These are phyloP conservation scores for Olyra latifolia DNA, from an alignment of 176 grass and related monocot genomes.

Conservation along the genomic window DNA sequence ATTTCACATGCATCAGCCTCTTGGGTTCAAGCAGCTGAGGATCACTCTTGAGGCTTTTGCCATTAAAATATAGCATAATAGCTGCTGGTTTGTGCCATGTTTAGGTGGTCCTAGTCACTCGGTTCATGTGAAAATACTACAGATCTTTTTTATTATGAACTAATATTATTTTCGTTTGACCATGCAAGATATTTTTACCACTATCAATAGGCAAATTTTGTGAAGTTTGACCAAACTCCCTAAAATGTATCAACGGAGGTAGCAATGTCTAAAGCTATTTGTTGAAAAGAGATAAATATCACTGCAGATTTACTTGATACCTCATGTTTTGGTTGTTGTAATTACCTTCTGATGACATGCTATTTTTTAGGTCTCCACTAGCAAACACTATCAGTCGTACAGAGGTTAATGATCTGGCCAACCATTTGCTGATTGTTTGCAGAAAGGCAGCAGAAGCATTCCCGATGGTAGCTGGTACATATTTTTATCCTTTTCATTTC, in stretches of 20 bases:
- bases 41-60: neutral
- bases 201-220: neutral
- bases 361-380: constrained; percentile 57
- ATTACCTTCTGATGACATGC: constrained; percentile 19
- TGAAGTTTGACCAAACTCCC: neutral
- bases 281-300: constrained; percentile 2
- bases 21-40: neutral
- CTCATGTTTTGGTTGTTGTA: constrained; percentile 23
- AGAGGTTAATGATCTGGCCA: constrained; percentile 52
- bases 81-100: constrained; percentile 11
- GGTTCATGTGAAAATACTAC: neutral
- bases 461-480: constrained; percentile 42
- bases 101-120: neutral
- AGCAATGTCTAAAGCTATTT: neutral
- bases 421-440: constrained; percentile 53
- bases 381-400: constrained; percentile 46
- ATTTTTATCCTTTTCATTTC: neutral
- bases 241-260: neutral
- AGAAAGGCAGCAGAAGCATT: constrained; percentile 49
- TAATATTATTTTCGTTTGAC: constrained; percentile 7
- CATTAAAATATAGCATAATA: neutral
- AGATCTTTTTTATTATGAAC: no score
- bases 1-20: neutral
- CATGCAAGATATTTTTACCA: constrained; percentile 10
- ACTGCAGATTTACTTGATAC: constrained; percentile 13